Base-by-base conservation (phyloP, 768 basidiomycete species). In the Serendipita sp. region DNA sequence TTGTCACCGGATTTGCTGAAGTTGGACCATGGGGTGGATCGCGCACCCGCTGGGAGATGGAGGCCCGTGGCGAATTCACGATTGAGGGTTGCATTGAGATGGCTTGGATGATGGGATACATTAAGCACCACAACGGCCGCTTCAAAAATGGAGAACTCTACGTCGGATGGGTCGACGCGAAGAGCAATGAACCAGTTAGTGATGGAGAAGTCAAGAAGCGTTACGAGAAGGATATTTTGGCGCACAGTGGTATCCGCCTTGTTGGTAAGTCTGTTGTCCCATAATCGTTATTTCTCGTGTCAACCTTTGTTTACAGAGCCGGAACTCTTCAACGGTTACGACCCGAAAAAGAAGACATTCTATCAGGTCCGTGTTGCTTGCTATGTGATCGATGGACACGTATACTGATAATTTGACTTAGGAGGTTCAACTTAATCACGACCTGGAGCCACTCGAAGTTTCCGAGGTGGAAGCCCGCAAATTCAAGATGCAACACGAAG, bases 21-120 rank as follows among this genome's bases (percentile, higher is more conserved):
- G 92, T 98, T 62, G 89, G 96, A 1, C 96, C 96, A 11, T 99
- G 95, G 94, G 96, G 96, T 68, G 93, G 91, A 72, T 89, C 95
- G 15, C 85, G 96, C 66, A 99, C 96, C 2, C 85, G 96, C 66
- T 99, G 96, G 96, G 96, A 99, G 78, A 98, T 99, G 93, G 96
- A 99, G 73, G 94, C 93, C 53, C 82, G 85, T 53, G 95, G 96
- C n/a, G 86, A 95, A 71, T 88, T 98, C 75, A 93, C 94, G 1
- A 94, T 98, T 70, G 88, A 96, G 74, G 96, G 96, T 18, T 92
- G 91, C 71, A 96, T 99, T 71, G 96, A 99, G 78, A 95, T 99
- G 89, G 94, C 95, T 2, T 99, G 95, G 94, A 86, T 98, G 75
- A 98, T 94, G 91, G 95, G 96, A 46, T 84, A 83, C 76, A 96